These are phyloP conservation scores for Yamadazyma sp. DNA, from an alignment of 805 yeast genomes.

Conservation along the genomic window DNA sequence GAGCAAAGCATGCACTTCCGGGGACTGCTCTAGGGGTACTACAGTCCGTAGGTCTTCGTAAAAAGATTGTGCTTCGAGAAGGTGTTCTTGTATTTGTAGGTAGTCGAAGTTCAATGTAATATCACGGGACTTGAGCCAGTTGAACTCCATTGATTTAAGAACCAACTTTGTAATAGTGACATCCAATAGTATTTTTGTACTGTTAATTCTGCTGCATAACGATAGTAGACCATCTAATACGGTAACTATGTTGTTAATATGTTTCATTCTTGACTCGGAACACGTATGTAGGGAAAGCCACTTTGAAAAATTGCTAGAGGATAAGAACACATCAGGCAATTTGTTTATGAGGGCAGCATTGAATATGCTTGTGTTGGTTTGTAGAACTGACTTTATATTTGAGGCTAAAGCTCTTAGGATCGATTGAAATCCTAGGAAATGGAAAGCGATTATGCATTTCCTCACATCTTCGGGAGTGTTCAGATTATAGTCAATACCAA, in stretches of 20 bases:
- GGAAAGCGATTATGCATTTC: slow-evolving; percentile 24
- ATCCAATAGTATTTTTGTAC: background rate
- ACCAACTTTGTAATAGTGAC: background rate
- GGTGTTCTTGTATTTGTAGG: too few species aligned
- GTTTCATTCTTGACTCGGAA: slow-evolving; percentile 16
- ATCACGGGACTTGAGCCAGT: background rate
- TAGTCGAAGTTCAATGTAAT: too few species aligned
- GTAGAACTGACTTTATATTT: background rate
- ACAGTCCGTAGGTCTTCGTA: too few species aligned
- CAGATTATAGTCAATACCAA: background rate
- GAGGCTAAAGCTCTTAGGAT: slow-evolving; percentile 14
- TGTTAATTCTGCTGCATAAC: slow-evolving; percentile 13
- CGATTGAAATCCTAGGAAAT: slow-evolving; percentile 29
- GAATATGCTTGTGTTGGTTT: too few species aligned
- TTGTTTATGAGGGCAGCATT: too few species aligned
- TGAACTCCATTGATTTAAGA: slow-evolving; percentile 7
- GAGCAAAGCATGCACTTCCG: too few species aligned
- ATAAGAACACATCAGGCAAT: slow-evolving; percentile 21
- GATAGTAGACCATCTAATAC: slow-evolving; percentile 27
- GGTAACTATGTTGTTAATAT: slow-evolving; percentile 23
- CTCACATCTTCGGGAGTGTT: slow-evolving; percentile 3
- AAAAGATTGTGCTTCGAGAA: too few species aligned
- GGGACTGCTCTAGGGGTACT: too few species aligned
- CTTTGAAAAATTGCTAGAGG: slow-evolving; percentile 18
- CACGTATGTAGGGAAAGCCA: slow-evolving; percentile 22